A percentile compares a stretch with the other conserved stretches of the same genome.
Evolutionary conservation across 306 rosid genomes (phyloP).

Genomic region (Benincasa hispida): DNA sequence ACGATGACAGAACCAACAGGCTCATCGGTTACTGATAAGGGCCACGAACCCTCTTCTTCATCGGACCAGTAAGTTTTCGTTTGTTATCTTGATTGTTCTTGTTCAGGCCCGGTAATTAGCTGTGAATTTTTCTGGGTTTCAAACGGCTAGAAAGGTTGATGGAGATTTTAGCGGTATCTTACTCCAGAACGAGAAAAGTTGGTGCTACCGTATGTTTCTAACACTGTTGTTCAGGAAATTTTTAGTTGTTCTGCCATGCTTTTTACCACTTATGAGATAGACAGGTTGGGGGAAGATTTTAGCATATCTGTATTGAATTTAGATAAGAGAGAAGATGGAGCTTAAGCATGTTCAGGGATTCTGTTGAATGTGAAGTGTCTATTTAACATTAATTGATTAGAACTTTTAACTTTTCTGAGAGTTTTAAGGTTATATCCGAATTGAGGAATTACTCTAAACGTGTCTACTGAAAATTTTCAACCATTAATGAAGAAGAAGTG

Average conservation of each 20-base stretch:
- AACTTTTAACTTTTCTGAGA: background rate
- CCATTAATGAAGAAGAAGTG: background rate
- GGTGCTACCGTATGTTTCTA: background rate
- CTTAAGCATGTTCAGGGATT: background rate
- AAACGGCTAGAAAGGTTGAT: background rate
- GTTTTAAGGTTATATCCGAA: background rate
- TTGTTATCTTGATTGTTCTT: background rate
- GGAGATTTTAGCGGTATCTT: background rate
- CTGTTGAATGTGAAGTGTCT: background rate
- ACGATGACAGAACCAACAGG: constrained; percentile 15
- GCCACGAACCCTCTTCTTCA: constrained; percentile 2
- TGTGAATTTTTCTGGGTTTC: background rate
- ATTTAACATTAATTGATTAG: background rate
- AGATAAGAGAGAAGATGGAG: background rate
- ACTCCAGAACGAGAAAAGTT: background rate
- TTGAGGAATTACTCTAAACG: background rate
- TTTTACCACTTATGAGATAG: background rate
- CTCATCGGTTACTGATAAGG: constrained; percentile 5
- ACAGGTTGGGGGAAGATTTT: background rate
- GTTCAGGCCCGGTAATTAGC: background rate
- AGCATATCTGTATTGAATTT: background rate
- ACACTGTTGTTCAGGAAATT: background rate
- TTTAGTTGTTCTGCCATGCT: background rate
- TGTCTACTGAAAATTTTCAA: background rate
- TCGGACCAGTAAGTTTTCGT: constrained; percentile 13